These are phyloP conservation scores for Funneliformis geosporum DNA, from an alignment of 192 early-diverging fungal genomes.

Conservation along the genomic window DNA sequence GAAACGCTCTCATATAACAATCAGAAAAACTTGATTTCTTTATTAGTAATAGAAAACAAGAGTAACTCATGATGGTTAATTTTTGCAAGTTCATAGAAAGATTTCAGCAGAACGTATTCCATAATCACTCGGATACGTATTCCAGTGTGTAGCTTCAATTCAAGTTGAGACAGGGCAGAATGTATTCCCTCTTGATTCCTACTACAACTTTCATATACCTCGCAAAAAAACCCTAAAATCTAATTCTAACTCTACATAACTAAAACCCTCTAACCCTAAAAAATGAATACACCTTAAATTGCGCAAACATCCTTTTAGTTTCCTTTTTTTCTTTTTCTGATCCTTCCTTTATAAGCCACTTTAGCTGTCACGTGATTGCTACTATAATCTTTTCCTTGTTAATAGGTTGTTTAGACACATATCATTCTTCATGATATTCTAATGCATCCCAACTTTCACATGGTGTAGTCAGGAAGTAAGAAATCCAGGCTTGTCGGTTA, in stretches of 20 bases:
- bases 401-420: slow-evolving; percentile 14
- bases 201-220: slow-evolving; percentile 13
- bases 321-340: slow-evolving; percentile 32
- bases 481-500: slow-evolving; percentile 21
- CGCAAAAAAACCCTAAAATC: slow-evolving; percentile 15
- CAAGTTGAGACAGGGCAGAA: slow-evolving; percentile 29
- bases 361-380: slow-evolving; percentile 27
- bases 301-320: slow-evolving; percentile 24
- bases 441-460: slow-evolving; percentile 21
- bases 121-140: slow-evolving; percentile 18
- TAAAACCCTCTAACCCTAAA: slow-evolving; percentile 7
- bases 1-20: too few relatives aligned
- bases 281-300: slow-evolving; percentile 23
- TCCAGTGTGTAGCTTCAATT: slow-evolving; percentile 28
- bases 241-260: slow-evolving; percentile 13
- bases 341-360: slow-evolving; percentile 20
- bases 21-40: background rate
- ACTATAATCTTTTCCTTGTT: slow-evolving; percentile 22
- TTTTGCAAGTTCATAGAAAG: slow-evolving; percentile 24
- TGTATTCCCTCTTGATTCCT: slow-evolving; percentile 30
- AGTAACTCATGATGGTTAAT: slow-evolving; percentile 27
- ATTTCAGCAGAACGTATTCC: slow-evolving; percentile 33
- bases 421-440: slow-evolving; percentile 30
- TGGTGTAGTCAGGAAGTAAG: slow-evolving; percentile 20
- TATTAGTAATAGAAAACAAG: slow-evolving; percentile 24